Conservation (phyloP, 2,329 filamentous ascomycete genomes). For the Apiospora rasikravindrae region DNA sequence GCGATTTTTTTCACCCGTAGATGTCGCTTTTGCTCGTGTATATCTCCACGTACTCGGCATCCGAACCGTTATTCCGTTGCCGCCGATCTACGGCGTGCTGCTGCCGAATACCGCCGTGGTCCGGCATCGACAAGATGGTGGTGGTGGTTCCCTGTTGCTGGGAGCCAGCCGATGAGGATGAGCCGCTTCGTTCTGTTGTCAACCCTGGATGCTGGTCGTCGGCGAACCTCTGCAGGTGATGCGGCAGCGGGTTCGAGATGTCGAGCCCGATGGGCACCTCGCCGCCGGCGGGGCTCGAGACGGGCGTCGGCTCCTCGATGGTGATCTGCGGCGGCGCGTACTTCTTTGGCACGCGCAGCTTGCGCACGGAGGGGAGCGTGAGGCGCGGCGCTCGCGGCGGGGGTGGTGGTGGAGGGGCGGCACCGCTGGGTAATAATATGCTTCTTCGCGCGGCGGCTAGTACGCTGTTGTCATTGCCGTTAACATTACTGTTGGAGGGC, state of each 20-base stretch:
- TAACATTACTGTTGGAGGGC: too few relatives aligned
- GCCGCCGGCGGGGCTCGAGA: slow-evolving; percentile 27
- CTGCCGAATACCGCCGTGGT: neutral
- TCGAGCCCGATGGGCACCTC: slow-evolving; percentile 25
- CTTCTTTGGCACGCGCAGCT: slow-evolving; percentile 47
- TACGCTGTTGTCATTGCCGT: too few relatives aligned
- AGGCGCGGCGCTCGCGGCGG: slow-evolving; percentile 41
- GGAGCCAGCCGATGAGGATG: too few relatives aligned
- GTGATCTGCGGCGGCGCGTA: slow-evolving; percentile 45
- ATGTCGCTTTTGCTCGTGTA: neutral
- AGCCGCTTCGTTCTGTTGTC: too few relatives aligned
- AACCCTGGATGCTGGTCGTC: neutral
- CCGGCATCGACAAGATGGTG: too few relatives aligned
- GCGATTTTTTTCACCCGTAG: neutral
- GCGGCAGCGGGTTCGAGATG: neutral
- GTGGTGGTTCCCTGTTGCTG: too few relatives aligned
- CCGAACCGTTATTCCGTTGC: neutral
- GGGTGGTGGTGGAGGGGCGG: slow-evolving; percentile 31
- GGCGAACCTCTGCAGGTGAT: neutral
- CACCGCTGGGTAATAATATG: neutral
- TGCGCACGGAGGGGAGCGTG: slow-evolving; percentile 44
- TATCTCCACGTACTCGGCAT: neutral
- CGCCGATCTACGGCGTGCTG: neutral
- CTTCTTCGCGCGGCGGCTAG: too few relatives aligned
- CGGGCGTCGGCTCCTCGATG: slow-evolving; percentile 37